Evolutionary conservation across 176 grass and related monocot species (phyloP).

Genomic region (Oryza coarctata): DNA sequence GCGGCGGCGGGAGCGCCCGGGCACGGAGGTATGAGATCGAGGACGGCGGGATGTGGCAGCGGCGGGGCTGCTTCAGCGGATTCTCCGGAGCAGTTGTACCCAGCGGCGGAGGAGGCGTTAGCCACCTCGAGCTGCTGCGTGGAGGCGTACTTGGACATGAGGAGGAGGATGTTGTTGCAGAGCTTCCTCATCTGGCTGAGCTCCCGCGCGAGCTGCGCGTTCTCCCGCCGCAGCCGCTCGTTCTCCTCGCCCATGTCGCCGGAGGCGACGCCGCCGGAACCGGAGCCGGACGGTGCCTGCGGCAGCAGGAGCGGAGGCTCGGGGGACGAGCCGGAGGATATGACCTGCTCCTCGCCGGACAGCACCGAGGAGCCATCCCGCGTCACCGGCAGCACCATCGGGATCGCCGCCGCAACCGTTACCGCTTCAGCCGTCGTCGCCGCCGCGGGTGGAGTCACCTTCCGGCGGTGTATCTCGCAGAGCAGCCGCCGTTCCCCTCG

Average conservation of each 20-base stretch:
- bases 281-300: slow-evolving; percentile 27
- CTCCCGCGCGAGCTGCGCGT: slow-evolving; percentile 62
- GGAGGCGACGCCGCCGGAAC: slow-evolving; percentile 14
- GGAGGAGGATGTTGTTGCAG: slow-evolving; percentile 76
- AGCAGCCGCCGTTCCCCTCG: slow-evolving; percentile 63
- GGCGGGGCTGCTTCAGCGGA: slow-evolving; percentile 16
- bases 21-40: slow-evolving; percentile 59
- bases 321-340: slow-evolving; percentile 63
- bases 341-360: slow-evolving; percentile 69
- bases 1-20: not conserved
- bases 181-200: slow-evolving; percentile 81
- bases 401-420: slow-evolving; percentile 18
- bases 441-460: slow-evolving; percentile 30
- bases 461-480: slow-evolving; percentile 68
- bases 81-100: slow-evolving; percentile 40
- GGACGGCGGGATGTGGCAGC: slow-evolving; percentile 17
- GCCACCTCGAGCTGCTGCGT: slow-evolving; percentile 31
- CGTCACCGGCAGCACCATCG: slow-evolving; percentile 46
- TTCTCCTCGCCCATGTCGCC: slow-evolving; percentile 63
- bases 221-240: slow-evolving; percentile 61
- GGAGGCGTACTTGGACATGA: slow-evolving; percentile 73
- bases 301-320: slow-evolving; percentile 20
- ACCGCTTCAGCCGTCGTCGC: not conserved
- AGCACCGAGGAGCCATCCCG: slow-evolving; percentile 44
- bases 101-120: not conserved